phyloP scores from a whole-genome alignment of 148 eudicot species.

The Rheum nobile region DNA sequence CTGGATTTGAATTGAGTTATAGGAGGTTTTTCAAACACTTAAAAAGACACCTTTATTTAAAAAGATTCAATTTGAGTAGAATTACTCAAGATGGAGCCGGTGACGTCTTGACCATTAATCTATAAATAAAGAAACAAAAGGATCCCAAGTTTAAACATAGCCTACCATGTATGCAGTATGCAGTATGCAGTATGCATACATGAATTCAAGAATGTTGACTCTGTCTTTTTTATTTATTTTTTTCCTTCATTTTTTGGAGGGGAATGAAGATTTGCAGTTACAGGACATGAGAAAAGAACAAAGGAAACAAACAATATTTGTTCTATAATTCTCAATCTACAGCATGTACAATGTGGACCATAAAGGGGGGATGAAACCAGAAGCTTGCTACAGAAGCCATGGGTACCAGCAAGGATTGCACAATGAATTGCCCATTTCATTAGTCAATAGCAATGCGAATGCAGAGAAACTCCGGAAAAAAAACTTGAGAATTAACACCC shows the following conservation, averaged over 20 bases:
- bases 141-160: too few relatives aligned
- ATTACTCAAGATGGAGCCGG: too few relatives aligned
- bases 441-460: constrained; percentile 5
- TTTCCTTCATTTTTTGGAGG: not conserved
- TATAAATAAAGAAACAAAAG: too few relatives aligned
- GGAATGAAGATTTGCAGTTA: constrained; percentile 28
- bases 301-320: constrained; percentile 19
- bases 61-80: too few relatives aligned
- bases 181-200: not conserved
- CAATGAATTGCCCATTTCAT: not conserved
- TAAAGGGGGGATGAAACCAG: constrained; percentile 29
- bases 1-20: not conserved
- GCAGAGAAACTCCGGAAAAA: constrained; percentile 1
- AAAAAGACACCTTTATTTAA: too few relatives aligned
- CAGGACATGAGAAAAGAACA: constrained; percentile 31
- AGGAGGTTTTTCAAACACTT: not conserved
- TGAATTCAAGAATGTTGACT: not conserved
- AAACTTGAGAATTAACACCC: constrained; percentile 20
- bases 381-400: constrained; percentile 19
- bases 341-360: constrained; percentile 57
- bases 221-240: not conserved
- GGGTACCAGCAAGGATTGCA: constrained; percentile 9
- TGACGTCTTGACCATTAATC: too few relatives aligned
- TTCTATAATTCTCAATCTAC: constrained; percentile 31
- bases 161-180: too few relatives aligned